Percentiles rank a stretch among this genome's conserved stretches.
Evolutionary conservation across 306 rosid genomes (phyloP).

Genomic region (Alnus rubra): DNA sequence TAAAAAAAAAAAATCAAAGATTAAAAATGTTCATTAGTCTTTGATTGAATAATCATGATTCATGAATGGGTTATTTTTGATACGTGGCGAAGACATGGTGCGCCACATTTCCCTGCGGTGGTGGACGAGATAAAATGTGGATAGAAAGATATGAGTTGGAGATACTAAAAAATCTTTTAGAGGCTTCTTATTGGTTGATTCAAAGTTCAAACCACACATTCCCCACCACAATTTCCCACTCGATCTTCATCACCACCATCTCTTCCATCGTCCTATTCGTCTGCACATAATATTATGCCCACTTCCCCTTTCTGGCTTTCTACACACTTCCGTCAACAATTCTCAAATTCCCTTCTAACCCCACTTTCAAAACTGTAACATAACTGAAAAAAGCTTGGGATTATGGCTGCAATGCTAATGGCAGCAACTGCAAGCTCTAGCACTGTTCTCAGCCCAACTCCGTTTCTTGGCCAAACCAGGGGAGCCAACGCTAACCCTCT

Average conservation of each 20-base stretch:
- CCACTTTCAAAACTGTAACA: constrained; percentile 7
- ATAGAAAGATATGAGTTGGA: constrained; percentile 61
- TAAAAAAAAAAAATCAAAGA: too few relatives aligned
- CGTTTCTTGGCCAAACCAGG: constrained; percentile 72
- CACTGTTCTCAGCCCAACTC: constrained; percentile 64
- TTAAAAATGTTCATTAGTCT: too few relatives aligned
- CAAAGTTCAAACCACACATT: constrained; percentile 35
- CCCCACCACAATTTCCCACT: constrained; percentile 42
- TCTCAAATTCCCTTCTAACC: background rate
- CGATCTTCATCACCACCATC: constrained; percentile 28
- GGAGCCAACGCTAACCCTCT: constrained; percentile 51
- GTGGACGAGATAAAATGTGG: constrained; percentile 60
- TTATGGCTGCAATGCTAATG: constrained; percentile 60
- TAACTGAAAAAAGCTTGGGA: constrained; percentile 23
- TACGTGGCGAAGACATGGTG: too few relatives aligned
- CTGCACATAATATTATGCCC: constrained; percentile 6
- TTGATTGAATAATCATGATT: too few relatives aligned
- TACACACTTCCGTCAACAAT: constrained; percentile 23
- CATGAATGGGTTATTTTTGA: too few relatives aligned
- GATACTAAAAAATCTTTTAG: constrained; percentile 60
- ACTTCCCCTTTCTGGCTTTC: constrained; percentile 21
- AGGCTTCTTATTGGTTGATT: constrained; percentile 62
- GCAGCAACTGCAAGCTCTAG: constrained; percentile 74
- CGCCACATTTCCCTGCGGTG: too few relatives aligned
- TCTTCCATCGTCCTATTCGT: constrained; percentile 12